Evolutionary conservation across 148 eudicot genomes (phyloP), one percentile per base, ranked within the genome.

Genomic region (Hydrangea macrophylla): DNA sequence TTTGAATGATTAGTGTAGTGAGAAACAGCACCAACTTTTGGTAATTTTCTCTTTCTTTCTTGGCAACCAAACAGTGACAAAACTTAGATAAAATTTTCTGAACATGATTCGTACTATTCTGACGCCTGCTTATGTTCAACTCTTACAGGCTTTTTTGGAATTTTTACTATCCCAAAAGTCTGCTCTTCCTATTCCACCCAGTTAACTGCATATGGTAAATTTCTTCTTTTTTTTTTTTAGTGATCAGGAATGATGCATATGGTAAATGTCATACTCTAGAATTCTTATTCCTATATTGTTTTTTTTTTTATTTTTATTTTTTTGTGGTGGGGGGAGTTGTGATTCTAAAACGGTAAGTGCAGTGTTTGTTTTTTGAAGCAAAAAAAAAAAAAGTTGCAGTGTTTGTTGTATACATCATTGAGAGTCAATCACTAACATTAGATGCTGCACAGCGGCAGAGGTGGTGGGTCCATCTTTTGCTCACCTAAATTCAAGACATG

Each of bases 111-210:
- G n/a, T 32, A 3, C 39, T 32, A 32, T 7, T 0, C 71, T 68
- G 62, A 68, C 62, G 5, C 17, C 15, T 70, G 35, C 66, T 25
- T 62, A 6, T 64, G 44, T 26, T 54, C 33, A 1, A n/a, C 57
- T 64, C 58, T 65, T 25, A 45, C 92, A 89, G 96, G 88, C 15
- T 89, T 89, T 69, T 84, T 89, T 74, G 89, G 85, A 69, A 85
- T 80, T 30, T 89, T 89, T 75, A 80, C 71, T 15, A 73, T 89
- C 42, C 96, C 96, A 55, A 89, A 81, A 78, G 58, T 89, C 62
- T 87, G 86, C 79, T 84, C 85, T 5, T 83, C 85, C 22, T 89
- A 89, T 57, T 89, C 96, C 40, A 33, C 92, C 20, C 92, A 83
- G 44, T 45, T 86, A 22, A 75, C 85, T 53, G 82, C 81, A 70